Evolutionary conservation across 2,329 filamentous ascomycete genomes (phyloP).

Genomic region (Fusarium globosum): DNA sequence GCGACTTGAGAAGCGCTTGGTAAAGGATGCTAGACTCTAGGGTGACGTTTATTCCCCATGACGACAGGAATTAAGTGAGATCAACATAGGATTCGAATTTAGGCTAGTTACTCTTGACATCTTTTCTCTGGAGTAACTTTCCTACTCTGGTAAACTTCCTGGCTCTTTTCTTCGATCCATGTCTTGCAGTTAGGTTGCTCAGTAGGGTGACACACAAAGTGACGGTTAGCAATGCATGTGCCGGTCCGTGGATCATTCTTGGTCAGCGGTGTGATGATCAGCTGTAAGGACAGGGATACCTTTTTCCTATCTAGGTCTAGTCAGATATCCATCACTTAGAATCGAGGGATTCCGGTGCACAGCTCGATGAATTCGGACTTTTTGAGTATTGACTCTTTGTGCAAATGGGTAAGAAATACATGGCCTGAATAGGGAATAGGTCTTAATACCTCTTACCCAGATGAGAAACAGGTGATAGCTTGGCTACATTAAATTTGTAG

Average conservation of each 20-base stretch:
- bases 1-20: no score
- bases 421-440: not conserved
- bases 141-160: no score
- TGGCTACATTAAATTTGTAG: no score
- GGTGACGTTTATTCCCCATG: no score
- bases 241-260: not conserved
- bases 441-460: not conserved
- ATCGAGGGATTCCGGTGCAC: not conserved
- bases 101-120: no score
- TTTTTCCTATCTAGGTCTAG: not conserved
- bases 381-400: not conserved
- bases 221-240: not conserved
- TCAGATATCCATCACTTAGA: fast-evolving
- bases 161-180: no score
- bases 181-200: no score
- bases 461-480: not conserved
- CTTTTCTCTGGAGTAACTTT: no score
- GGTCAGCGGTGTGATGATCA: not conserved
- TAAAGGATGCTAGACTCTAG: no score
- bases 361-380: not conserved
- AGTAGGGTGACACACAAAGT: no score
- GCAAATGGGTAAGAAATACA: not conserved
- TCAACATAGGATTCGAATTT: no score
- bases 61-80: no score
- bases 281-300: not conserved